These are phyloP conservation scores for Cyclocybe cylindracea DNA, from an alignment of 768 basidiomycete genomes.

Conservation along the genomic window DNA sequence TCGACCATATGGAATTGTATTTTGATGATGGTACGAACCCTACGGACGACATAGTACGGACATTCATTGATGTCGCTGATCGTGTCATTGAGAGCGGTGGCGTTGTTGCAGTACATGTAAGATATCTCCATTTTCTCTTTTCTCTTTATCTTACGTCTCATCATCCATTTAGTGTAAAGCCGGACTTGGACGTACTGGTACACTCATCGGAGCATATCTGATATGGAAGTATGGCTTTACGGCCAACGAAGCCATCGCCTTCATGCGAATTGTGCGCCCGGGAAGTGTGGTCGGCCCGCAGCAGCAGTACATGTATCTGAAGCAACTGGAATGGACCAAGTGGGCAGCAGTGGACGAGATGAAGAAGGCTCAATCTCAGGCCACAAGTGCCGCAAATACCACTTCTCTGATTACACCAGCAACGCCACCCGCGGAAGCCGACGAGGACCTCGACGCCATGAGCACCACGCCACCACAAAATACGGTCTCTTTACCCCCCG, in stretches of 20 bases:
- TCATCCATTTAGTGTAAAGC: constrained; percentile 79
- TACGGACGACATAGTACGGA: constrained; percentile 89
- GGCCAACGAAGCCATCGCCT: constrained; percentile 93
- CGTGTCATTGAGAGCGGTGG: constrained; percentile 74
- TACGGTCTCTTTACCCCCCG: constrained; percentile 55
- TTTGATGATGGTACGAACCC: constrained; percentile 99
- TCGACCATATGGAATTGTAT: constrained; percentile 90
- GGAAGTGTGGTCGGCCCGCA: constrained; percentile 92
- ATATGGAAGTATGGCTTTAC: constrained; percentile 99
- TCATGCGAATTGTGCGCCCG: constrained; percentile 97
- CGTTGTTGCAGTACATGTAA: constrained; percentile 85
- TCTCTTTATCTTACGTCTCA: constrained; percentile 14
- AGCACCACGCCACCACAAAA: constrained; percentile 41
- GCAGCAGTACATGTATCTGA: constrained; percentile 93
- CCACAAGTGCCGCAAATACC: constrained; percentile 36
- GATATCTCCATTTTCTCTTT: constrained; percentile 26
- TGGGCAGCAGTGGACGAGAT: constrained; percentile 90
- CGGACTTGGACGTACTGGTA: constrained; percentile 94
- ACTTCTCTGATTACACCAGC: constrained; percentile 62
- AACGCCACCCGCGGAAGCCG: constrained; percentile 78
- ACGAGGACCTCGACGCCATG: constrained; percentile 56
- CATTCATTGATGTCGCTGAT: constrained; percentile 88
- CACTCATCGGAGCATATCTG: constrained; percentile 95
- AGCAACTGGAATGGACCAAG: constrained; percentile 91
- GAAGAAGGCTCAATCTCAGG: constrained; percentile 46